Percentiles rank a stretch among this genome's conserved stretches.
phyloP scores from a whole-genome alignment of 495 filamentous ascomycete genomes.

The Talaromyces borbonicus region DNA sequence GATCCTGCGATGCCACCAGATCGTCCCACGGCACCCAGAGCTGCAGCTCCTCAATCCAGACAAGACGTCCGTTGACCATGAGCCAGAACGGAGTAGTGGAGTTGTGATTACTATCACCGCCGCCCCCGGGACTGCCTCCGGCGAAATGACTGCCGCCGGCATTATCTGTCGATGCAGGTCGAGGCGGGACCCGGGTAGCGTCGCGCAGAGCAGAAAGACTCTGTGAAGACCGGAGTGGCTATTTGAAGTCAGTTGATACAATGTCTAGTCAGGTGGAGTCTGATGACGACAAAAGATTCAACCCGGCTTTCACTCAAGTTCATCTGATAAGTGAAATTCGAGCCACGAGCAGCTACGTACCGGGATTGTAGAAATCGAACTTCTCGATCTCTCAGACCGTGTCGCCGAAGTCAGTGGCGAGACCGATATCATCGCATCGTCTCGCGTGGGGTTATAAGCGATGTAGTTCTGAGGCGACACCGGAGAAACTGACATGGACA shows the following conservation, averaged over 20 bases:
- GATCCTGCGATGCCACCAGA: not conserved
- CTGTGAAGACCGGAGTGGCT: not conserved
- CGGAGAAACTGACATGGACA: too few species aligned
- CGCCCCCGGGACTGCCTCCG: too few species aligned
- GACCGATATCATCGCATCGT: not conserved
- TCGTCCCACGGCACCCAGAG: constrained; percentile 10
- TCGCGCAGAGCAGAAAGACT: constrained; percentile 3
- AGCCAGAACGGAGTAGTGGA: not conserved
- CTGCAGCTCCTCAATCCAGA: constrained; percentile 13
- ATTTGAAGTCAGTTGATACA: not conserved
- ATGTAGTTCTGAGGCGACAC: constrained; percentile 1
- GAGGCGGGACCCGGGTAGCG: not conserved
- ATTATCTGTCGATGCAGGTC: constrained; percentile 2
- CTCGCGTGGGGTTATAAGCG: not conserved
- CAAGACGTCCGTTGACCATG: constrained; percentile 7
- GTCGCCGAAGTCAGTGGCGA: not conserved
- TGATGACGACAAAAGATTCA: too few species aligned
- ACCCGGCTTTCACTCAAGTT: not conserved
- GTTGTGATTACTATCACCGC: not conserved
- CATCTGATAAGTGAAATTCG: not conserved
- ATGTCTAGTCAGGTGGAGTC: not conserved
- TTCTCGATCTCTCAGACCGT: not conserved
- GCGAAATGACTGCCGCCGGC: too few species aligned
- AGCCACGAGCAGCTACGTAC: not conserved
- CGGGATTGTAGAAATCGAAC: not conserved